These are phyloP conservation scores for Eryngium alpinum DNA, from an alignment of 140 eudicot genomes.

Conservation along the genomic window DNA sequence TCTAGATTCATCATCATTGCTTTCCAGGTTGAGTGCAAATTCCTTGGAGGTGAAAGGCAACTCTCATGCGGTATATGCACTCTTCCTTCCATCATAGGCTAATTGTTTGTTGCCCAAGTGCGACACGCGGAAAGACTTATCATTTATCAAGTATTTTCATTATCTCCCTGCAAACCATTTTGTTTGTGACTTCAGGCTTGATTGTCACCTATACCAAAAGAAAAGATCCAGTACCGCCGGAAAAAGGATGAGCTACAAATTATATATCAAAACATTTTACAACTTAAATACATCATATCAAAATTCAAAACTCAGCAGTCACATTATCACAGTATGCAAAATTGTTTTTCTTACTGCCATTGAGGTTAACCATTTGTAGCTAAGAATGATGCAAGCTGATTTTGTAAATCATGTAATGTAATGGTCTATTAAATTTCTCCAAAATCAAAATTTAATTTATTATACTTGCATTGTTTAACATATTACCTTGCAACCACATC, in stretches of 20 bases:
- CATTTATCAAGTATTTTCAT: conserved; percentile 27
- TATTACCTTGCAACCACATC: too few relatives aligned
- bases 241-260: neutral
- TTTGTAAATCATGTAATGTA: too few relatives aligned
- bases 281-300: neutral
- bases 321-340: neutral
- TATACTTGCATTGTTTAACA: too few relatives aligned
- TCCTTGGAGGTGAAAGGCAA: conserved; percentile 69
- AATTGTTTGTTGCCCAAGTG: conserved; percentile 20
- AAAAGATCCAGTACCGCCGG: neutral
- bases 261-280: neutral
- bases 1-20: conserved; percentile 25
- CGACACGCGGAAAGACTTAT: conserved; percentile 18
- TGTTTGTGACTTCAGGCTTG: conserved; percentile 57
- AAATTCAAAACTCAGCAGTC: neutral
- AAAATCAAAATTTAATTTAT: too few relatives aligned
- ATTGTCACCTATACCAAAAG: conserved; percentile 48
- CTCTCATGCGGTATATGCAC: conserved; percentile 53
- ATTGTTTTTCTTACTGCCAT: neutral
- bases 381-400: too few relatives aligned
- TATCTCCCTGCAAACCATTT: conserved; percentile 42
- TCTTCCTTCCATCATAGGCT: conserved; percentile 74
- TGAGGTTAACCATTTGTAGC: neutral
- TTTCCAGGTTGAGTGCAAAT: conserved; percentile 39
- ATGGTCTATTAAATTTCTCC: too few relatives aligned